Conservation (phyloP, 2,329 filamentous ascomycete genomes). For the Stemphylium vesicarium region DNA sequence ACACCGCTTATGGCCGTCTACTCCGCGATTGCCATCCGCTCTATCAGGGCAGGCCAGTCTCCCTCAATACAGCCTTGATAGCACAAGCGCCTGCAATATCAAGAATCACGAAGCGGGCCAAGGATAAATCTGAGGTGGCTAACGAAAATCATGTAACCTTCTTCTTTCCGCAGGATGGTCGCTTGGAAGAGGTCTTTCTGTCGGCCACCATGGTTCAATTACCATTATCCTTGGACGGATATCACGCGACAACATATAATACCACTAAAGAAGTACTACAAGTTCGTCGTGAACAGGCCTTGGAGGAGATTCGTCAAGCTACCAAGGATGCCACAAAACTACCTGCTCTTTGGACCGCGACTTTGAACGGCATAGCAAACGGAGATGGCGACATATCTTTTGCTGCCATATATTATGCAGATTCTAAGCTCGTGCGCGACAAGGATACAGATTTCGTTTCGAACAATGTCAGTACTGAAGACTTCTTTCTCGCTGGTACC, state of each 20-base stretch:
- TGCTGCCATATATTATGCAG: not conserved
- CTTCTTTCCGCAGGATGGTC: constrained; percentile 2
- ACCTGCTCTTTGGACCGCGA: not conserved
- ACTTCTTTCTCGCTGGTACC: not conserved
- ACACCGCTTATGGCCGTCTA: constrained; percentile 4
- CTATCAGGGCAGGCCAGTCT: constrained; percentile 2
- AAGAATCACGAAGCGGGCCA: not conserved
- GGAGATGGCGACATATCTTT: constrained; percentile 2
- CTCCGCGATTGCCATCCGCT: constrained; percentile 5
- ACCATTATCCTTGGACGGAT: not conserved
- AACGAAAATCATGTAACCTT: not conserved
- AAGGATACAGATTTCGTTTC: not conserved
- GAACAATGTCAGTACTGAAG: not conserved
- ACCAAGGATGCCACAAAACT: not conserved
- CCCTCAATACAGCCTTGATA: constrained; percentile 3
- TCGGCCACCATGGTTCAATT: constrained; percentile 5
- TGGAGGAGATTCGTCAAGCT: not conserved
- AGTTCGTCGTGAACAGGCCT: not conserved
- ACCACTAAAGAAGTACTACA: not conserved
- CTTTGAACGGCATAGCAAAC: not conserved
- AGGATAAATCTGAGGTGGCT: not conserved
- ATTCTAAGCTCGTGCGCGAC: not conserved
- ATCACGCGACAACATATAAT: not conserved
- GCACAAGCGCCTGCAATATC: not conserved
- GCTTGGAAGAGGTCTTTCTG: constrained; percentile 3